These are phyloP conservation scores for Erigeron philadelphicus DNA, from an alignment of 140 eudicot species.

Conservation along the genomic window DNA sequence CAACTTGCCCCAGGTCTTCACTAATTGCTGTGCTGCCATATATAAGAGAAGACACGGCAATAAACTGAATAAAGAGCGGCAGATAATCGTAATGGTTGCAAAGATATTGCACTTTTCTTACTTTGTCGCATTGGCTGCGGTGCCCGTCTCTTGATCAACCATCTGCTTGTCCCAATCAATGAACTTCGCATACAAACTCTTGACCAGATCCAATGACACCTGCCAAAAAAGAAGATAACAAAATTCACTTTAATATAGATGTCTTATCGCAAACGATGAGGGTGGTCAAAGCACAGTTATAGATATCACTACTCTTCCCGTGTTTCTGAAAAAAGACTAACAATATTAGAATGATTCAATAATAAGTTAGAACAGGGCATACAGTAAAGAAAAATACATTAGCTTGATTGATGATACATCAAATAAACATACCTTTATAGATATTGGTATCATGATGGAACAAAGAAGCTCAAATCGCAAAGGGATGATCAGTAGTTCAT, in stretches of 20 bases:
- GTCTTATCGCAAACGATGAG: conserved; percentile 1
- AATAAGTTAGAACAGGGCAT: conserved; percentile 5
- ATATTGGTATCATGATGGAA: conserved; percentile 97
- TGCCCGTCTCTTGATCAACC: conserved; percentile 75
- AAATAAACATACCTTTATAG: conserved; percentile 62
- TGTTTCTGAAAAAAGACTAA: conserved; percentile 9
- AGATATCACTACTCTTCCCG: conserved; percentile 9
- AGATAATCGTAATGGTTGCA: conserved; percentile 13
- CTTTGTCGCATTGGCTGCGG: conserved; percentile 80
- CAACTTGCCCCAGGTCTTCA: conserved; percentile 99
- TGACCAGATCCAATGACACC: conserved; percentile 93
- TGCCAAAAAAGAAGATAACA: conserved; percentile 24
- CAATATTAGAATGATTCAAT: conserved; percentile 12
- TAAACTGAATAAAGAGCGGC: conserved; percentile 17
- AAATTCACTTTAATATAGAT: not conserved
- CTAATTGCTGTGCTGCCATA: conserved; percentile 98
- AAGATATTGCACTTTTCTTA: conserved; percentile 34
- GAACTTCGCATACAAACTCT: conserved; percentile 85
- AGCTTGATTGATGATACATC: not conserved
- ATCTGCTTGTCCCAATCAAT: conserved; percentile 95
- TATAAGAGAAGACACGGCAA: conserved; percentile 32
- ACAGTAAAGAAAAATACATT: conserved; percentile 2
- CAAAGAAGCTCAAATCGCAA: conserved; percentile 95
- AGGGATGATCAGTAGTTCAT: conserved; percentile 82
- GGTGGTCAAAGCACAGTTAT: conserved; percentile 13